A percentile compares a stretch with the other conserved stretches of the same genome.
These are phyloP conservation scores for Candida broadrunensis DNA, from an alignment of 805 yeast genomes.

Conservation along the genomic window DNA sequence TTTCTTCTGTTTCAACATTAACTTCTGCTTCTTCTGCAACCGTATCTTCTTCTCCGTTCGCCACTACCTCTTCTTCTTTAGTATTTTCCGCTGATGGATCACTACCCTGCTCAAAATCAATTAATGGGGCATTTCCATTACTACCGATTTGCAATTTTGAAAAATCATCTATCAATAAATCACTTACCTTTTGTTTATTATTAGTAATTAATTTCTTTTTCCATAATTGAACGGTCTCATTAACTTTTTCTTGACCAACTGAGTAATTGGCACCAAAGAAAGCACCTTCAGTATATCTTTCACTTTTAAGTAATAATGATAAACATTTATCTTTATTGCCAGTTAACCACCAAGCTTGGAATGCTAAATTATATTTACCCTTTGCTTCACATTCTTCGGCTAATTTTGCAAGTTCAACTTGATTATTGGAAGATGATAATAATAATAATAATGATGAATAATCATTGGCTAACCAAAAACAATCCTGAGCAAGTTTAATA, in stretches of 20 bases:
- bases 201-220: slow-evolving; percentile 48
- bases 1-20: slow-evolving; percentile 15
- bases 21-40: slow-evolving; percentile 18
- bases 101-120: slow-evolving; percentile 15
- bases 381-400: slow-evolving; percentile 65
- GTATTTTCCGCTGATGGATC: slow-evolving; percentile 23
- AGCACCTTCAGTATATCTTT: slow-evolving; percentile 81
- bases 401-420: slow-evolving; percentile 54
- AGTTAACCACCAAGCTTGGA: slow-evolving; percentile 85
- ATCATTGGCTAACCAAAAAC: slow-evolving; percentile 78
- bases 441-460: slow-evolving; percentile 76
- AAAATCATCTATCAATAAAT: slow-evolving; percentile 52
- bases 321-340: slow-evolving; percentile 68
- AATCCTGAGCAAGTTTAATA: slow-evolving; percentile 72
- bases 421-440: slow-evolving; percentile 77
- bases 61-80: slow-evolving; percentile 26
- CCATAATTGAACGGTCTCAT: slow-evolving; percentile 61
- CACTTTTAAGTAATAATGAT: slow-evolving; percentile 62
- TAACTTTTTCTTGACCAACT: slow-evolving; percentile 34
- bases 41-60: slow-evolving; percentile 35
- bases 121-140: slow-evolving; percentile 13
- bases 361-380: slow-evolving; percentile 88
- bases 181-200: slow-evolving; percentile 59
- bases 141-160: slow-evolving; percentile 10
- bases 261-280: slow-evolving; percentile 74